phyloP scores from a whole-genome alignment of 306 rosid species.

The Mimosa pudica region DNA sequence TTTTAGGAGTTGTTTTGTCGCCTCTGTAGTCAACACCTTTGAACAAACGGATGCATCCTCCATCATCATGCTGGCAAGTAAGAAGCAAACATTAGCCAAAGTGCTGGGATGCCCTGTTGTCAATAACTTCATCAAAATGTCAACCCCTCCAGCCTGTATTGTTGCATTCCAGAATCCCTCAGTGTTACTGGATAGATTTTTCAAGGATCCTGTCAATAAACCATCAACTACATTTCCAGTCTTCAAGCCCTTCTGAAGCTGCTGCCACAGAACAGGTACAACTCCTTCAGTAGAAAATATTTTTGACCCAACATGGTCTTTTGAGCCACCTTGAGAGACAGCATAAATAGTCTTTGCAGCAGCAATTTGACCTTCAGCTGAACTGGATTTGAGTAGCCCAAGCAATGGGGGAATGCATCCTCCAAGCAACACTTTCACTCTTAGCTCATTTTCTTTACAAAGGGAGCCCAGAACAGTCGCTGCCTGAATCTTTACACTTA shows the following conservation, averaged over 20 bases:
- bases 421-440: conserved; percentile 97
- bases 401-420: conserved; percentile 99
- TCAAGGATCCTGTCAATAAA: conserved; percentile 93
- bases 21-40: conserved; percentile 76
- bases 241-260: conserved; percentile 71
- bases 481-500: conserved; percentile 94
- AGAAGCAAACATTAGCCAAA: conserved; percentile 89
- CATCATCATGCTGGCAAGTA: conserved; percentile 88
- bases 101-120: conserved; percentile 73
- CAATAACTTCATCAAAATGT: conserved; percentile 79
- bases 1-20: conserved; percentile 86
- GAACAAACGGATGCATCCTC: conserved; percentile 93
- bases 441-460: conserved; percentile 92
- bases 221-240: conserved; percentile 75
- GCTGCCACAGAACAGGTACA: conserved; percentile 93
- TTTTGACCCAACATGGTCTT: conserved; percentile 97
- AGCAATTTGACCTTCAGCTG: conserved; percentile 87
- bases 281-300: conserved; percentile 99
- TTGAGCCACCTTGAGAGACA: conserved; percentile 93
- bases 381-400: conserved; percentile 91
- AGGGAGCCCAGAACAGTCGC: conserved; percentile 92
- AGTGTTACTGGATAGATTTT: conserved; percentile 82
- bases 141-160: conserved; percentile 87
- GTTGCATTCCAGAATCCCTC: conserved; percentile 98
- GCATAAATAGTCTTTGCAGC: conserved; percentile 95